phyloP scores from a whole-genome alignment of 2,329 filamentous ascomycete genomes.

The Colletotrichum destructivum region DNA sequence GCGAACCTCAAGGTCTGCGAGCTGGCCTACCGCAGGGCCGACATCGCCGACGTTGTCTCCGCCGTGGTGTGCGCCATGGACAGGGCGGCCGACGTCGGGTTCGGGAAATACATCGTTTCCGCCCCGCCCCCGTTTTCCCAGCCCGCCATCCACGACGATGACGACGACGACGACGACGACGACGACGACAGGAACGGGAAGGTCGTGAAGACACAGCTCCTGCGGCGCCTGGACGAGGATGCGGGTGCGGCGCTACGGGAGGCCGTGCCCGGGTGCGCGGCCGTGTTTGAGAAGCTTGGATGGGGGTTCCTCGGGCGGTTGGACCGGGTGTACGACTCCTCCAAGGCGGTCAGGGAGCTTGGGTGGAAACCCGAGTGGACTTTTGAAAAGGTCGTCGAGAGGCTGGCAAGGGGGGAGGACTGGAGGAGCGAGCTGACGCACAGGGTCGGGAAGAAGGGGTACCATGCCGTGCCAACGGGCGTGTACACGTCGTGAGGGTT shows the following conservation, averaged over 20 bases:
- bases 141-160: slow-evolving; percentile 46
- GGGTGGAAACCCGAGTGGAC: slow-evolving; percentile 61
- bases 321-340: slow-evolving; percentile 63
- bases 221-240: slow-evolving; percentile 52
- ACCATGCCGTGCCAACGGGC: slow-evolving; percentile 59
- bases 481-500: slow-evolving; percentile 54
- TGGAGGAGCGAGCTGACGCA: slow-evolving; percentile 57
- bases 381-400: slow-evolving; percentile 54
- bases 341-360: slow-evolving; percentile 57
- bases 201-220: not conserved
- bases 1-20: slow-evolving; percentile 64
- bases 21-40: slow-evolving; percentile 60
- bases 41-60: slow-evolving; percentile 60
- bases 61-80: slow-evolving; percentile 58
- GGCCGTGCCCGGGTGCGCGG: slow-evolving; percentile 47
- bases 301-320: slow-evolving; percentile 58
- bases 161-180: not conserved
- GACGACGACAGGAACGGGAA: not conserved
- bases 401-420: slow-evolving; percentile 52
- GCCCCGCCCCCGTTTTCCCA: slow-evolving; percentile 58
- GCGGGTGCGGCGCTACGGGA: slow-evolving; percentile 51
- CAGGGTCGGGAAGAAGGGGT: slow-evolving; percentile 60
- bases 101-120: slow-evolving; percentile 60
- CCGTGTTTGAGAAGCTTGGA: slow-evolving; percentile 50
- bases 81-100: slow-evolving; percentile 51